phyloP scores from a whole-genome alignment of 106 monocot species.

The Cymbidium sinense region DNA sequence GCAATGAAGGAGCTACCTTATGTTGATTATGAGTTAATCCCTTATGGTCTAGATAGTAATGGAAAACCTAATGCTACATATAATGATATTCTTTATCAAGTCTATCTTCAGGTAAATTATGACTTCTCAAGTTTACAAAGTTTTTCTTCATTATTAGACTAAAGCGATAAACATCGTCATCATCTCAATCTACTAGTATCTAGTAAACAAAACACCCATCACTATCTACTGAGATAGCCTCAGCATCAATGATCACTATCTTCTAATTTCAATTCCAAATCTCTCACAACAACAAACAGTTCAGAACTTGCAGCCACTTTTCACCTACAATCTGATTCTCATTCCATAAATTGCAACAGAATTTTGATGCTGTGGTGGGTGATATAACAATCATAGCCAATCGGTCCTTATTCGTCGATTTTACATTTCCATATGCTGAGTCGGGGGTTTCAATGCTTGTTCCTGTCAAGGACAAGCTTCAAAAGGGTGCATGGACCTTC shows the following conservation, averaged over 20 bases:
- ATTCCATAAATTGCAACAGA: background rate
- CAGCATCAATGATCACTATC: no score
- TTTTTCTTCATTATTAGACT: no score
- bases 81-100: conserved; percentile 36
- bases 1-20: conserved; percentile 38
- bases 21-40: conserved; percentile 25
- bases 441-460: conserved; percentile 19
- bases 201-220: no score
- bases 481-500: conserved; percentile 12
- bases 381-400: conserved; percentile 16
- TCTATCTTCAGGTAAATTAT: conserved; percentile 35
- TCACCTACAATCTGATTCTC: background rate
- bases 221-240: no score
- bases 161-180: no score
- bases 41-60: background rate
- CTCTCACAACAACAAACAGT: no score
- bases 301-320: background rate
- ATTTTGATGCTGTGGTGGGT: conserved; percentile 18
- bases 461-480: background rate
- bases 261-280: no score
- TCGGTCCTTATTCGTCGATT: conserved; percentile 10
- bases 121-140: background rate
- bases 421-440: conserved; percentile 20
- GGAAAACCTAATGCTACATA: conserved; percentile 17
- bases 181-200: no score